Evolutionary conservation across 176 grass and related monocot genomes (phyloP).

Genomic region (Elymus sibiricus): DNA sequence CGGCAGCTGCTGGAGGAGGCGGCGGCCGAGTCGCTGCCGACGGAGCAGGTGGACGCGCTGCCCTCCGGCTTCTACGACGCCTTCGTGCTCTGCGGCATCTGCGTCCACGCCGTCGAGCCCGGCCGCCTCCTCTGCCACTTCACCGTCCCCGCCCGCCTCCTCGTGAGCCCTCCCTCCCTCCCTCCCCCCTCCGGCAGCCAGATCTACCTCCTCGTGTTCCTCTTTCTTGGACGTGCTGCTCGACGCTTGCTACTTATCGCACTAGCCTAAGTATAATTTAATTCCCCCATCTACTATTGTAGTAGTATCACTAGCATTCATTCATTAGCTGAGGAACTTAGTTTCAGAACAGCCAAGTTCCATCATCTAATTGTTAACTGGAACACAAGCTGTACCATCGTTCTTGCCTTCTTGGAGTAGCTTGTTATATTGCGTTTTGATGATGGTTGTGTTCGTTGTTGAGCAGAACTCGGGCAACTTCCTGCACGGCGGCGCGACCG

Average conservation of each 20-base stretch:
- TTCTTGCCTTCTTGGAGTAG: background rate
- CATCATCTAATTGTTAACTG: background rate
- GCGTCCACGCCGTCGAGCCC: slow-evolving; percentile 50
- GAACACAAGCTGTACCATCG: background rate
- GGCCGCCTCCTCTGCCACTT: slow-evolving; percentile 79
- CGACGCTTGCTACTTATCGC: background rate
- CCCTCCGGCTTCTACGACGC: slow-evolving; percentile 83
- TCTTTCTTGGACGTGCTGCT: background rate
- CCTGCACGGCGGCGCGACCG: no score
- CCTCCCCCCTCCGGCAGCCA: no score
- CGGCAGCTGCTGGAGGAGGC: slow-evolving; percentile 61
- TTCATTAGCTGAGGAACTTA: background rate
- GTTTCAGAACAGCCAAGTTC: background rate
- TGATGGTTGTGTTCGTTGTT: background rate
- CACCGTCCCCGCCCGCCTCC: slow-evolving; percentile 73
- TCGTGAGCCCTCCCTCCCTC: slow-evolving; percentile 39
- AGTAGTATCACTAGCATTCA: background rate
- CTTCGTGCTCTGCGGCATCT: slow-evolving; percentile 81
- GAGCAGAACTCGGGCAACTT: no score
- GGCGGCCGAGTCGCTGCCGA: slow-evolving; percentile 40
- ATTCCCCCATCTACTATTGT: background rate
- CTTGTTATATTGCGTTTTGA: background rate
- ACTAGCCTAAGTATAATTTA: background rate
- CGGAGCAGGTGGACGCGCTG: slow-evolving; percentile 33
- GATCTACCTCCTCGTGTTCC: background rate